These are phyloP conservation scores for Trifolium fragiferum DNA, from an alignment of 306 rosid species.

Conservation along the genomic window DNA sequence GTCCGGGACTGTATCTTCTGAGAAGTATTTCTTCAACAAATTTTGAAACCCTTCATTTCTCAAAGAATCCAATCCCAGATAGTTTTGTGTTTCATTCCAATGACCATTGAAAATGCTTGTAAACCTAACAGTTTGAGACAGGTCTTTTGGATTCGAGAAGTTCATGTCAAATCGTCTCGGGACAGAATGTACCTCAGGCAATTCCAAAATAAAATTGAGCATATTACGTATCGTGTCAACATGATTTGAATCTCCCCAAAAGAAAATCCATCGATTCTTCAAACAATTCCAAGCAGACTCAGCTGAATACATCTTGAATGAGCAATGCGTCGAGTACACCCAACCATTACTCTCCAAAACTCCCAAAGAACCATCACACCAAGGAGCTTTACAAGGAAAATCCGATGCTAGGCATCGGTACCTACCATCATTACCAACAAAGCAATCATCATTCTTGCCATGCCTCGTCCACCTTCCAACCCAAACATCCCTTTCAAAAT, in stretches of 20 bases:
- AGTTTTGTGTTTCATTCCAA: conserved; percentile 91
- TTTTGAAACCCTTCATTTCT: conserved; percentile 72
- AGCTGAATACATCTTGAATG: conserved; percentile 71
- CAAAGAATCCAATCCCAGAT: conserved; percentile 83
- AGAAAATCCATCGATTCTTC: conserved; percentile 84
- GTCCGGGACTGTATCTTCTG: conserved; percentile 73
- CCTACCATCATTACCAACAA: conserved; percentile 75
- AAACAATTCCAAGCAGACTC: conserved; percentile 94
- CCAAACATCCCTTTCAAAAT: conserved; percentile 80
- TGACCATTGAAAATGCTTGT: conserved; percentile 98
- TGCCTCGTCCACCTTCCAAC: conserved; percentile 94
- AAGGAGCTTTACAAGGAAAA: conserved; percentile 77
- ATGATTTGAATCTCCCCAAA: conserved; percentile 98
- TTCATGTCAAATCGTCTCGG: conserved; percentile 84
- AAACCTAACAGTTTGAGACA: conserved; percentile 75
- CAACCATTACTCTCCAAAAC: conserved; percentile 94
- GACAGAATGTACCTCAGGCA: conserved; percentile 72
- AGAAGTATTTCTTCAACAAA: conserved; percentile 68
- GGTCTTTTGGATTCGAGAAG: conserved; percentile 78
- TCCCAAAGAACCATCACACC: conserved; percentile 93
- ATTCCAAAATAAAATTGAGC: conserved; percentile 78
- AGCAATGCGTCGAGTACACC: conserved; percentile 92
- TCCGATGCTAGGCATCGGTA: conserved; percentile 67
- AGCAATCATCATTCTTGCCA: conserved; percentile 72
- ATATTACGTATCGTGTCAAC: conserved; percentile 88